These are phyloP conservation scores for Exophiala xenobiotica DNA, from an alignment of 2,329 filamentous ascomycete species.

Conservation along the genomic window DNA sequence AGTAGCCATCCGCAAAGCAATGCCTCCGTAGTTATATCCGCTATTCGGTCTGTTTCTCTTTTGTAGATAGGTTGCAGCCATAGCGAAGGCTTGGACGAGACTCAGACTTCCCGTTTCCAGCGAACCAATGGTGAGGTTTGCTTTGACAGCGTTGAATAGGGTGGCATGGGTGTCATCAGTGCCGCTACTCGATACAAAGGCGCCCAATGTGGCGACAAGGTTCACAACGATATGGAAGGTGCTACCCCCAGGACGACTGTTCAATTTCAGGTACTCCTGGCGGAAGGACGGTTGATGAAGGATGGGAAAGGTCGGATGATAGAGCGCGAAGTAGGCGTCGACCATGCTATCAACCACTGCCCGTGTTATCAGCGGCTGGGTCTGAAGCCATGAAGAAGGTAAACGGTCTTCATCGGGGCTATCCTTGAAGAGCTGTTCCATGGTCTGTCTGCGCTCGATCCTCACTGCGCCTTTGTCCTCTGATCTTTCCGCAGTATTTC, in stretches of 20 bases:
- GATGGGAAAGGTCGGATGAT: conserved; percentile 58
- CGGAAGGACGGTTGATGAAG: conserved; percentile 50
- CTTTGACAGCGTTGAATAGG: conserved; percentile 49
- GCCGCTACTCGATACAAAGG: conserved; percentile 21
- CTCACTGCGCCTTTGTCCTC: conserved; percentile 3
- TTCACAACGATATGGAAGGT: conserved; percentile 24
- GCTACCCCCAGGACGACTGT: conserved; percentile 12
- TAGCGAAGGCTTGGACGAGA: conserved; percentile 48
- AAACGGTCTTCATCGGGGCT: conserved; percentile 3
- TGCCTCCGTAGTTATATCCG: conserved; percentile 53
- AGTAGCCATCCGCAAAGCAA: conserved; percentile 52
- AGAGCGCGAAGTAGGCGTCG: conserved; percentile 56
- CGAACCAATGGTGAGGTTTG: conserved; percentile 38
- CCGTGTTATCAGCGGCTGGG: conserved; percentile 23
- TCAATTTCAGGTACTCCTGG: conserved; percentile 39
- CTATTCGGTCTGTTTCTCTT: conserved; percentile 54
- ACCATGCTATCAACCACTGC: conserved; percentile 19
- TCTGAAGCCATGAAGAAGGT: conserved; percentile 13
- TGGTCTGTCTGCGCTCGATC: conserved; percentile 8
- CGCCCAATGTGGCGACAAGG: conserved; percentile 22
- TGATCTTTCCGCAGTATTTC: conserved; percentile 1
- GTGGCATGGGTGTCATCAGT: conserved; percentile 38
- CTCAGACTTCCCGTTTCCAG: conserved; percentile 51
- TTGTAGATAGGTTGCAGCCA: conserved; percentile 53
- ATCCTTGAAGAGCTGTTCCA: conserved; percentile 18